Evolutionary conservation across 495 filamentous ascomycete species (phyloP).

Genomic region (Jackrogersella minutella): DNA sequence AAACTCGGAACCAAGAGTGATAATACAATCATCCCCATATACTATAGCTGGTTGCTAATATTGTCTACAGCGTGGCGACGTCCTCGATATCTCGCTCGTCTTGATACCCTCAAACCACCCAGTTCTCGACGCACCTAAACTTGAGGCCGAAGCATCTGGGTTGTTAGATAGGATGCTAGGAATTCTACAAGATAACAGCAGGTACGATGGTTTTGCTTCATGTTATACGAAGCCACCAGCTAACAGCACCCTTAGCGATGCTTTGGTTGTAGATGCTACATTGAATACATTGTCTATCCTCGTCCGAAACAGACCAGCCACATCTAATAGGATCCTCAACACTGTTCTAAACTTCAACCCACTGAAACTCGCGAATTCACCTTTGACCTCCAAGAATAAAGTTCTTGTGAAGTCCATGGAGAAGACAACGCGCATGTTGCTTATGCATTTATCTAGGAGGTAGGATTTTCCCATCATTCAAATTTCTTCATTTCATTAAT

Average conservation of each 20-base stretch:
- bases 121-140: slow-evolving; percentile 74
- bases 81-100: slow-evolving; percentile 85
- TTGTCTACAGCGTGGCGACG: slow-evolving; percentile 71
- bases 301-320: slow-evolving; percentile 78
- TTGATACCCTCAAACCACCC: slow-evolving; percentile 86
- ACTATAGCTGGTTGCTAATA: slow-evolving; percentile 41
- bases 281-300: slow-evolving; percentile 85
- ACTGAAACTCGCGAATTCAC: slow-evolving; percentile 74
- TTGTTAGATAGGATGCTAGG: slow-evolving; percentile 89
- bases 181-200: slow-evolving; percentile 83
- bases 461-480: slow-evolving; percentile 46
- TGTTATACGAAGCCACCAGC: background rate
- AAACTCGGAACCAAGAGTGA: slow-evolving; percentile 84
- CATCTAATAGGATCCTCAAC: slow-evolving; percentile 84
- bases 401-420: slow-evolving; percentile 92
- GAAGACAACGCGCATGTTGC: slow-evolving; percentile 82
- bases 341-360: slow-evolving; percentile 92
- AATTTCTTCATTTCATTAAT: slow-evolving; percentile 34
- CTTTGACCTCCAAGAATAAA: slow-evolving; percentile 78
- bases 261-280: slow-evolving; percentile 89
- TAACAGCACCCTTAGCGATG: slow-evolving; percentile 67
- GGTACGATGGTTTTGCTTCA: slow-evolving; percentile 57
- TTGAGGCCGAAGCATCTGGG: slow-evolving; percentile 91
- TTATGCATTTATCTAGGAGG: slow-evolving; percentile 82
- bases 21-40: slow-evolving; percentile 36